These are phyloP conservation scores for Thraustotheca clavata DNA, from an alignment of 352 stramenopile genomes.

Conservation along the genomic window DNA sequence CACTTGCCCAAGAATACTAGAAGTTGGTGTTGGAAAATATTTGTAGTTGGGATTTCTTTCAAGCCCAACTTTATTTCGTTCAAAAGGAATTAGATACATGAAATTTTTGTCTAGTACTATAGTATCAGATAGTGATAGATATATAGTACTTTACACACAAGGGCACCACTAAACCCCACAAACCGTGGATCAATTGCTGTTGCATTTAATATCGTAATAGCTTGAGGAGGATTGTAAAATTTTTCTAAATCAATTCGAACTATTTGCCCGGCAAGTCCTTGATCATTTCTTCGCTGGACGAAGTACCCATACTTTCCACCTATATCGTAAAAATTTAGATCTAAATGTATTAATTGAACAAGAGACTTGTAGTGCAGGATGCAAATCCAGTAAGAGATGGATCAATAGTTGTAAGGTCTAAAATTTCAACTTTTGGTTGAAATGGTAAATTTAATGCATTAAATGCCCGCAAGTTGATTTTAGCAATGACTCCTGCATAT, in stretches of 20 bases:
- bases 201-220: constrained; percentile 44
- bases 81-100: constrained; percentile 55
- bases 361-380: constrained; percentile 35
- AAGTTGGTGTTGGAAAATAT: constrained; percentile 61
- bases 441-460: constrained; percentile 17
- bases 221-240: constrained; percentile 29
- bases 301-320: constrained; percentile 59
- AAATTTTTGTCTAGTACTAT: constrained; percentile 37
- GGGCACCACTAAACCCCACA: constrained; percentile 53
- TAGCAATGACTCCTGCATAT: constrained; percentile 42
- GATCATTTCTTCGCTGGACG: constrained; percentile 45
- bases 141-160: constrained; percentile 39
- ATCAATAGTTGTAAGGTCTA: constrained; percentile 41
- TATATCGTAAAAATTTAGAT: not conserved
- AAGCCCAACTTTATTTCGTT: constrained; percentile 32
- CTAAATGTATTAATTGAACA: not conserved
- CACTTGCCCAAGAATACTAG: constrained; percentile 47
- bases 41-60: constrained; percentile 53
- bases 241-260: constrained; percentile 42
- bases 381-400: constrained; percentile 41
- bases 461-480: constrained; percentile 36
- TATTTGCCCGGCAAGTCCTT: constrained; percentile 49
- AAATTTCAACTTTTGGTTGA: constrained; percentile 41
- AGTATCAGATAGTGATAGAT: not conserved
- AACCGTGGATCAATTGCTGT: constrained; percentile 37